Evolutionary conservation across 2,329 filamentous ascomycete genomes (phyloP), one percentile per base, ranked within the genome.

Genomic region (Epichloe gansuensis): DNA sequence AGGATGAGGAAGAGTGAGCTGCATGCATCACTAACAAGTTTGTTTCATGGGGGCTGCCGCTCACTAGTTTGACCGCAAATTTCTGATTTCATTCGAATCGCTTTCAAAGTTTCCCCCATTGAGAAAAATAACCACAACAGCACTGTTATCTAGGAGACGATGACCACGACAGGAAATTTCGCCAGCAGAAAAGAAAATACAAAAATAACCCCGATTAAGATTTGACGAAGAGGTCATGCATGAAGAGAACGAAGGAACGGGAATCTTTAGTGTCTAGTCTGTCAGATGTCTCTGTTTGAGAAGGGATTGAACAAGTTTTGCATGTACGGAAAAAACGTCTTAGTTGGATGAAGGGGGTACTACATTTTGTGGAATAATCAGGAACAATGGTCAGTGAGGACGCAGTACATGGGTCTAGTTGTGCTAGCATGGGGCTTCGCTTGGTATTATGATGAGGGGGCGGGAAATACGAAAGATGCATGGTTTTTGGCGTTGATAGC

Each of bases 1-100:
- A 88, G 63, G 87, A 91, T 58, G 72, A 75, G 0, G 72, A 89
- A 38, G 91, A 90, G 56, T 63, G 55, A 56, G 27, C 17, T 7
- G 21, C 3, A 12, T 7, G 21, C 3, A 12, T 31, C 27, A 11
- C 27, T 0, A 5, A 4, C 23, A 12, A 5, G 31, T 31, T 23
- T 6, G 1, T 31, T 40, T 11, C 8, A 8, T n/a, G 17, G 15
- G n/a, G 11, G 13, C 21, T 15, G 6, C 36, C 27, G 27, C 15
- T 8, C 5, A 15, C 13, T 21, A 27, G 13, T 47, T 47, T 27
- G 35, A 11, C 23, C 27, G 15, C 7, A 17, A 40, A 9, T 50
- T 2, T 38, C 15, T 8, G 35, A 36, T 43, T 15, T 12, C 2
- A 11, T 25, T 42, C n/a, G 2, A 23, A 38, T 35, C 21, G 12